phyloP scores from a whole-genome alignment of 2,329 filamentous ascomycete species.

The Paecilomyces variotii region DNA sequence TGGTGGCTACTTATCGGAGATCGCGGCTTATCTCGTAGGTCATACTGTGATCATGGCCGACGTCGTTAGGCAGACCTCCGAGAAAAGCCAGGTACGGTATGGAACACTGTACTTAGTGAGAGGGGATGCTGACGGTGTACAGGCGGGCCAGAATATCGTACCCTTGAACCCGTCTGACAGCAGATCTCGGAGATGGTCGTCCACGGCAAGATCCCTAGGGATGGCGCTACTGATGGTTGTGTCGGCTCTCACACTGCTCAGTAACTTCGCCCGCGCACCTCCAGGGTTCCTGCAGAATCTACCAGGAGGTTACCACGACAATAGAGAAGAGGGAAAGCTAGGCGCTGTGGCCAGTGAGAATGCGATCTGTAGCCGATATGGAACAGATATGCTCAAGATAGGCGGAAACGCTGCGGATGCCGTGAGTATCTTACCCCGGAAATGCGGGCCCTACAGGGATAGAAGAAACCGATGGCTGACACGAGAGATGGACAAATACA shows the following conservation, averaged over 20 bases:
- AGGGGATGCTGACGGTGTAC: neutral
- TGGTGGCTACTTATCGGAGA: neutral
- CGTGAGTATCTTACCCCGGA: slow-evolving; percentile 25
- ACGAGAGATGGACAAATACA: slow-evolving; percentile 13
- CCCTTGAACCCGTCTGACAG: neutral
- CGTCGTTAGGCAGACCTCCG: neutral
- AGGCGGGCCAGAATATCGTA: neutral
- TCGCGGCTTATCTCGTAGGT: neutral
- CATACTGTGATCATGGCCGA: neutral
- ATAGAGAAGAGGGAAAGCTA: slow-evolving; percentile 13
- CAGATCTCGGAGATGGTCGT: neutral
- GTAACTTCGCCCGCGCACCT: neutral
- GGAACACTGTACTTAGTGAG: neutral
- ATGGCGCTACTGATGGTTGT: neutral
- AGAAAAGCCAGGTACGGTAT: neutral
- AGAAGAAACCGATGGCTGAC: slow-evolving; percentile 4
- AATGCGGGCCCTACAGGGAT: neutral
- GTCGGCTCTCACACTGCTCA: neutral
- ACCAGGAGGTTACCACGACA: neutral
- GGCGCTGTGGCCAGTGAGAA: slow-evolving; percentile 67
- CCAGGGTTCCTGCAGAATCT: neutral
- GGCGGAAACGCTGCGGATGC: slow-evolving; percentile 71
- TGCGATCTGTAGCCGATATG: slow-evolving; percentile 60
- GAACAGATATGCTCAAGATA: slow-evolving; percentile 52
- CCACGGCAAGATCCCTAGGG: neutral